Base-by-base conservation (phyloP, 1,284 basidiomycete species). In the Ceratobasidium sp. region DNA sequence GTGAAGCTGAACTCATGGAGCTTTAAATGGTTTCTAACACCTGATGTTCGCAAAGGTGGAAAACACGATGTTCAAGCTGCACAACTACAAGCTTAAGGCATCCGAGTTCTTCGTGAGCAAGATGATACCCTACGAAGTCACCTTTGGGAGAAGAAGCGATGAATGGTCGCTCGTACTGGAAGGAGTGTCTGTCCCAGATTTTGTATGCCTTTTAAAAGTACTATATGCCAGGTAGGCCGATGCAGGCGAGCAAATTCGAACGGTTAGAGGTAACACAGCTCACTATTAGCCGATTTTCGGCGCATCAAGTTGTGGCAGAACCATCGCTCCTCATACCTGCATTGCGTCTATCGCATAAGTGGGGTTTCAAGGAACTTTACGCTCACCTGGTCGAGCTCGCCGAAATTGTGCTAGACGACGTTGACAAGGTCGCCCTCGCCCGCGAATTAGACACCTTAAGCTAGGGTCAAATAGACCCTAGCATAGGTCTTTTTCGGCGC, bases 401-500 rank as follows among this genome's bases (percentile, higher is more conserved):
- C 15, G 64, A 66, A 28, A 66, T 48, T 20, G 44, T 26, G 42
- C n/a, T 66, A 13, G n/a, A 23, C n/a, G 64, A 66, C 38, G 20
- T 78, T 20, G 50, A 62, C 52, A 84, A 83, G 33, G 68, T 78
- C 13, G 33, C 46, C 10, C 38, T 78, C 15, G 78, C 64, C 2
- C 54, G 61, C 17, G 23, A 62, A n/a, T n/a, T n/a, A n/a, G n/a
- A n/a, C n/a, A n/a, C n/a, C n/a, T n/a, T n/a, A n/a, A n/a, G n/a
- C n/a, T n/a, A n/a, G n/a, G n/a, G n/a, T n/a, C n/a, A n/a, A n/a
- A n/a, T n/a, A n/a, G n/a, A n/a, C n/a, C n/a, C n/a, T n/a, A n/a
- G n/a, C n/a, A n/a, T n/a, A n/a, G n/a, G n/a, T n/a, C n/a, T n/a
- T n/a, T n/a, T n/a, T n/a, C n/a, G n/a, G n/a, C n/a, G n/a, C n/a